phyloP scores from a whole-genome alignment of 2,329 filamentous ascomycete species.

The Pseudogymnoascus sp. region DNA sequence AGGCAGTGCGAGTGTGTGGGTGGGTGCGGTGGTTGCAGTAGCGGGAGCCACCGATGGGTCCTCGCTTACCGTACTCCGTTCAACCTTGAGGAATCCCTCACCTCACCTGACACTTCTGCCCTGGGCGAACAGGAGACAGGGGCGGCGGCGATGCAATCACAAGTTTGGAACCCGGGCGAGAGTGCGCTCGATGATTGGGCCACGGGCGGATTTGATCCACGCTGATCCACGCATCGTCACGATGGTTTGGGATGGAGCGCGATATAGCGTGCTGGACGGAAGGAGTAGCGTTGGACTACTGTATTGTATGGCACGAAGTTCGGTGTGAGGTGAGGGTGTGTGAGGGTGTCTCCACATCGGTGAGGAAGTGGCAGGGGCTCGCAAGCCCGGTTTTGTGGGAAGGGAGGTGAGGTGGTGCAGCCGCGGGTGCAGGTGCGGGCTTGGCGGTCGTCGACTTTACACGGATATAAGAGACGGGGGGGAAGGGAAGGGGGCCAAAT shows the following conservation, averaged over 20 bases:
- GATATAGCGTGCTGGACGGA: neutral
- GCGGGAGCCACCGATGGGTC: neutral
- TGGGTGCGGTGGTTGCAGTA: neutral
- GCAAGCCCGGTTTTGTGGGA: neutral
- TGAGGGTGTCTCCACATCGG: neutral
- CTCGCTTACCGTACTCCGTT: neutral
- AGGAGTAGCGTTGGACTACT: neutral
- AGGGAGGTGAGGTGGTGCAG: neutral
- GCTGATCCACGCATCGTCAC: neutral
- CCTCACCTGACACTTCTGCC: neutral
- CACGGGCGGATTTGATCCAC: neutral
- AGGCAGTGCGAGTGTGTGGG: neutral
- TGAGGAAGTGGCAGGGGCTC: neutral
- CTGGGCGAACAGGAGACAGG: neutral
- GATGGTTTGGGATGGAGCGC: neutral
- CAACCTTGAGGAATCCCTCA: neutral
- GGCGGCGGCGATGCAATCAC: neutral
- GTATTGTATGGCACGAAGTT: neutral
- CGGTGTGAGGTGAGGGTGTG: neutral
- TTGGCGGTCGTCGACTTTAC: neutral
- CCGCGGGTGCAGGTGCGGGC: neutral
- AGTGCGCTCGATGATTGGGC: neutral
- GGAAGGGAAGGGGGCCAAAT: neutral
- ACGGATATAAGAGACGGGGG: neutral
- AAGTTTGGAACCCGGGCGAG: neutral